Evolutionary conservation across 192 early-diverging fungal genomes (phyloP).

Genomic region (Linnemannia zychae): DNA sequence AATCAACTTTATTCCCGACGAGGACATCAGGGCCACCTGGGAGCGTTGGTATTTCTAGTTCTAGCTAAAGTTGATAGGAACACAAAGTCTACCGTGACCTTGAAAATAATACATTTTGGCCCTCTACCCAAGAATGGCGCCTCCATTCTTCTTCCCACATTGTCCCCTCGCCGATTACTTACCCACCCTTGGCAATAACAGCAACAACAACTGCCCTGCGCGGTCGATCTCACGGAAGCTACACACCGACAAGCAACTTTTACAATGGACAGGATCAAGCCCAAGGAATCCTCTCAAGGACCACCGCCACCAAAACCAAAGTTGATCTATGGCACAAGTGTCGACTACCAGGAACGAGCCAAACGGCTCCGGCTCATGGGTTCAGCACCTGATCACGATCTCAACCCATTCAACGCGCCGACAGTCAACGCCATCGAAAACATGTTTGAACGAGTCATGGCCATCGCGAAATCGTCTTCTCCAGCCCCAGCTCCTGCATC

Average conservation of each 20-base stretch:
- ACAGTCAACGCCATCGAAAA: constrained; percentile 30
- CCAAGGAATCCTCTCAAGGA: background rate
- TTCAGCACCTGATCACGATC: constrained; percentile 15
- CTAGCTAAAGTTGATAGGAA: too few species aligned
- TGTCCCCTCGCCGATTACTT: background rate
- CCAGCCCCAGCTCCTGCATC: background rate
- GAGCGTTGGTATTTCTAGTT: constrained; percentile 69
- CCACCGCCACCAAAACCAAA: background rate
- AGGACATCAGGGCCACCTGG: constrained; percentile 61
- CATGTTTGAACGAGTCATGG: constrained; percentile 53
- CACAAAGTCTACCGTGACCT: background rate
- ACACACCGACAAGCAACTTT: background rate
- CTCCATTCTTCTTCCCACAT: background rate
- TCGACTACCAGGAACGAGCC: constrained; percentile 31
- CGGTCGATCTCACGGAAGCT: background rate
- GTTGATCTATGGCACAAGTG: constrained; percentile 24
- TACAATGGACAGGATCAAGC: background rate
- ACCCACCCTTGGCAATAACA: background rate
- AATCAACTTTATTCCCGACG: constrained; percentile 73
- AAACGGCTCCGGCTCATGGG: constrained; percentile 27
- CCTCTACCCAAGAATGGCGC: too few species aligned
- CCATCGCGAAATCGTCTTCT: constrained; percentile 13
- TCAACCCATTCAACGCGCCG: constrained; percentile 47
- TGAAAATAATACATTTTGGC: background rate
- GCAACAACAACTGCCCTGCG: background rate